Percentiles rank a stretch among this genome's conserved stretches.
Evolutionary conservation across 306 rosid genomes (phyloP).

Genomic region (Luffa acutangula): DNA sequence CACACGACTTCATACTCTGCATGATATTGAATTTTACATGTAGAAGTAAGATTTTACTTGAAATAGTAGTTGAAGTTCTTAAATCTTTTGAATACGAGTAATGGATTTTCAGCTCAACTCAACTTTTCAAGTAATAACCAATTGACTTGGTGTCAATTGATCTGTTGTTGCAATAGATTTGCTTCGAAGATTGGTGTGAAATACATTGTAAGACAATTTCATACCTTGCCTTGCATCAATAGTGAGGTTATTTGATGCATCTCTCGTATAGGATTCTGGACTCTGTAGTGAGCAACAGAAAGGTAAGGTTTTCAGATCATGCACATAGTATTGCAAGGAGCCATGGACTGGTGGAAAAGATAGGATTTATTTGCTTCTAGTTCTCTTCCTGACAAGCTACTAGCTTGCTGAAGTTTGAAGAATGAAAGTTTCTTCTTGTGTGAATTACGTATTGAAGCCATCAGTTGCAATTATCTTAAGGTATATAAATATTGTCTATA

Average conservation of each 20-base stretch:
- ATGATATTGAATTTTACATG: background rate
- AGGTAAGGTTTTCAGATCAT: background rate
- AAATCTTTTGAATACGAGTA: background rate
- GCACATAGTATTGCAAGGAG: conserved; percentile 1
- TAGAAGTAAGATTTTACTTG: background rate
- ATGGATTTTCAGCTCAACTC: background rate
- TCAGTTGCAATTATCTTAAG: conserved; percentile 2
- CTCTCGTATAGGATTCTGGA: background rate
- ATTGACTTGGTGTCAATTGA: background rate
- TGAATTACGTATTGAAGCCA: background rate
- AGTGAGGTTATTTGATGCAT: background rate
- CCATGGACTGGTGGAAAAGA: background rate
- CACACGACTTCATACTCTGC: background rate
- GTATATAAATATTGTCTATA: background rate
- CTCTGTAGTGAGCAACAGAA: background rate
- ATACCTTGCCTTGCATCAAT: background rate
- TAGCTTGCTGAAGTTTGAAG: conserved; percentile 1
- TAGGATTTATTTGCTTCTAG: background rate
- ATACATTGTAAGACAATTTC: background rate
- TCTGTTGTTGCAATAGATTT: background rate
- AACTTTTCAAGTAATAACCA: background rate
- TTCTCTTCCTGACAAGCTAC: background rate
- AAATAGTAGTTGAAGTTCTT: background rate
- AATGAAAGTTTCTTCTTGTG: background rate
- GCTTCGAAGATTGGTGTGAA: background rate